Conservation (phyloP, 1,284 basidiomycete species). For the Microbotryum lychnidis-dioicae region DNA sequence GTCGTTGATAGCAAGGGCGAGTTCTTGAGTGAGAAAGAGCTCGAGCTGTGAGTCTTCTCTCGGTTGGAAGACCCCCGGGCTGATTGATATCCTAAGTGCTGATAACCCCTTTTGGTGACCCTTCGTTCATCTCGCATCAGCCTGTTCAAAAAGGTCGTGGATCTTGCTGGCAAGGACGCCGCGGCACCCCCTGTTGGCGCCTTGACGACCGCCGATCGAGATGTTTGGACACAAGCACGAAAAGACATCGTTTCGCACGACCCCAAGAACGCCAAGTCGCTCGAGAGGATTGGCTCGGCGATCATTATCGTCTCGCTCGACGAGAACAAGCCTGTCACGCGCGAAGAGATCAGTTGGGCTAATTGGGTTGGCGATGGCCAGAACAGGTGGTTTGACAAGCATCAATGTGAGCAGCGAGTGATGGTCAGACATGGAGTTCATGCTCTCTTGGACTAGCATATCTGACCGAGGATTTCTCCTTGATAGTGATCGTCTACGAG, state of each 20-base stretch:
- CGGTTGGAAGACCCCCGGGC: not conserved
- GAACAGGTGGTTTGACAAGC: constrained; percentile 97
- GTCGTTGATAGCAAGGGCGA: constrained; percentile 56
- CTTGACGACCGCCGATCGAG: constrained; percentile 80
- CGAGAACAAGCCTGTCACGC: constrained; percentile 64
- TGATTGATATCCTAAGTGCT: not conserved
- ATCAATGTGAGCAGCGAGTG: constrained; percentile 57
- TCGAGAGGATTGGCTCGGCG: constrained; percentile 79
- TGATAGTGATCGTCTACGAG: constrained; percentile 76
- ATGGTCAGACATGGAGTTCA: constrained; percentile 14
- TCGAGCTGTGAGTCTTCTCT: constrained; percentile 52
- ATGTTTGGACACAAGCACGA: constrained; percentile 70
- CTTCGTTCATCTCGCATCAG: constrained; percentile 38
- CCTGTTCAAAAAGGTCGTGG: constrained; percentile 70
- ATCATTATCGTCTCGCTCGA: constrained; percentile 84
- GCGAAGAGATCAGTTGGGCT: constrained; percentile 72
- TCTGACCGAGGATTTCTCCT: not conserved
- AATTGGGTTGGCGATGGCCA: constrained; percentile 88
- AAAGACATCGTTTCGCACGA: constrained; percentile 58
- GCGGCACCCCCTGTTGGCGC: constrained; percentile 59
- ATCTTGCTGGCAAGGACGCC: constrained; percentile 52
- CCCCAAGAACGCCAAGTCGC: constrained; percentile 55
- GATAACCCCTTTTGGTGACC: not conserved
- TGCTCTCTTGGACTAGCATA: not conserved
- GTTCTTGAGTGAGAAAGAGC: constrained; percentile 65